Evolutionary conservation across 2,329 filamentous ascomycete species (phyloP).

Genomic region (Zymoseptoria tritici): DNA sequence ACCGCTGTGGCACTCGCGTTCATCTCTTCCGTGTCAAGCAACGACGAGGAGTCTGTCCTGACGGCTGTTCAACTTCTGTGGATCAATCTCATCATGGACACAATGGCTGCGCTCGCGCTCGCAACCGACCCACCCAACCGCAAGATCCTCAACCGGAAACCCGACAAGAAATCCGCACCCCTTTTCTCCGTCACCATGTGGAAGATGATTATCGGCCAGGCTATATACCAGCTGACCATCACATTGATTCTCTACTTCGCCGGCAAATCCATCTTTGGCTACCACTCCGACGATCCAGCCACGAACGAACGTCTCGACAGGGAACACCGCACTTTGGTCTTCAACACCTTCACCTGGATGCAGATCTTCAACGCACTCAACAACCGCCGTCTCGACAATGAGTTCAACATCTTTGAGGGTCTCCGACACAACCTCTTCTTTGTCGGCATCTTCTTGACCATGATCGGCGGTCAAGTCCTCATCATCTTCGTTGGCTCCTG

Average conservation of each 20-base stretch:
- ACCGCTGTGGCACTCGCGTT: constrained; percentile 85
- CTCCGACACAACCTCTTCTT: constrained; percentile 83
- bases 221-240: constrained; percentile 74
- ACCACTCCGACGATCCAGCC: constrained; percentile 36
- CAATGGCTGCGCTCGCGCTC: constrained; percentile 79
- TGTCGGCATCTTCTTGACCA: constrained; percentile 72
- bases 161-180: constrained; percentile 64
- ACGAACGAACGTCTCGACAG: constrained; percentile 29
- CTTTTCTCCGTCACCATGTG: constrained; percentile 89
- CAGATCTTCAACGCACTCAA: constrained; percentile 99
- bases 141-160: constrained; percentile 72
- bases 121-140: constrained; percentile 85
- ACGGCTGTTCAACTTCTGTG: constrained; percentile 87
- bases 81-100: constrained; percentile 98
- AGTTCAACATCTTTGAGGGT: constrained; percentile 92
- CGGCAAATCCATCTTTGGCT: constrained; percentile 53
- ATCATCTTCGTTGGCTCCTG: constrained; percentile 79
- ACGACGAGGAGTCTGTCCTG: constrained; percentile 64
- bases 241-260: constrained; percentile 81
- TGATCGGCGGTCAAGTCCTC: constrained; percentile 81
- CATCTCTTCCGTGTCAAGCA: constrained; percentile 70
- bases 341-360: constrained; percentile 99
- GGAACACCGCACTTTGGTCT: constrained; percentile 73
- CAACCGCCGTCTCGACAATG: constrained; percentile 88
- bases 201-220: constrained; percentile 97